Conservation (phyloP, 169 alveolate species). For the Cryptosporidium canis region DNA sequence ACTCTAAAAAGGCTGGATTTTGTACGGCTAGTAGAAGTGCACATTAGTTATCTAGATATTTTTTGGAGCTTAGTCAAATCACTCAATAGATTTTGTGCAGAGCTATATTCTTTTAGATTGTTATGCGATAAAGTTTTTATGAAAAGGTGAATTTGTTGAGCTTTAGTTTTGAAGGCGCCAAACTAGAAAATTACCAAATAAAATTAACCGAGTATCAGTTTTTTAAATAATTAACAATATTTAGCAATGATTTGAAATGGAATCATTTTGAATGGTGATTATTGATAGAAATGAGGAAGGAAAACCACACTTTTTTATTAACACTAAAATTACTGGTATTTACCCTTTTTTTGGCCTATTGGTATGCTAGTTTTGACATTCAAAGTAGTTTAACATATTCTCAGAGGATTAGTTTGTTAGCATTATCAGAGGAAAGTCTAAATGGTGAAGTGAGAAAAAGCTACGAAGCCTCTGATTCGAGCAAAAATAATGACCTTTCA, state of each 20-base stretch:
- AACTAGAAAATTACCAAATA: background rate
- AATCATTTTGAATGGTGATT: constrained; percentile 4
- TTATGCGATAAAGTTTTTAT: too few species aligned
- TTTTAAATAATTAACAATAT: background rate
- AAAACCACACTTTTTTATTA: background rate
- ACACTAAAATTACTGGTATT: background rate
- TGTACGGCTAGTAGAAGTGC: too few species aligned
- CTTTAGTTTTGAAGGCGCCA: constrained; percentile 5
- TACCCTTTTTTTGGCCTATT: background rate
- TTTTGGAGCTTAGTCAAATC: too few species aligned
- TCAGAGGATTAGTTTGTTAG: background rate
- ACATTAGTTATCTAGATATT: too few species aligned
- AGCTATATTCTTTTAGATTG: too few species aligned
- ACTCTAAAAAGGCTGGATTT: too few species aligned
- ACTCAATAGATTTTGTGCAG: too few species aligned
- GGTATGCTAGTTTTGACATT: background rate
- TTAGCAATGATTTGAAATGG: background rate
- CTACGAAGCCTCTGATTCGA: background rate
- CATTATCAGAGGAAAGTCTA: background rate
- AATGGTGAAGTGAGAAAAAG: background rate
- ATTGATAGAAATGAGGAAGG: background rate
- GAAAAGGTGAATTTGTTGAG: too few species aligned
- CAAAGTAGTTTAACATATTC: background rate
- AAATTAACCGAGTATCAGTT: background rate
- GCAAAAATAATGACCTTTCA: background rate